These are phyloP conservation scores for Diaporthe citriasiana DNA, from an alignment of 2,329 filamentous ascomycete genomes.

Conservation along the genomic window DNA sequence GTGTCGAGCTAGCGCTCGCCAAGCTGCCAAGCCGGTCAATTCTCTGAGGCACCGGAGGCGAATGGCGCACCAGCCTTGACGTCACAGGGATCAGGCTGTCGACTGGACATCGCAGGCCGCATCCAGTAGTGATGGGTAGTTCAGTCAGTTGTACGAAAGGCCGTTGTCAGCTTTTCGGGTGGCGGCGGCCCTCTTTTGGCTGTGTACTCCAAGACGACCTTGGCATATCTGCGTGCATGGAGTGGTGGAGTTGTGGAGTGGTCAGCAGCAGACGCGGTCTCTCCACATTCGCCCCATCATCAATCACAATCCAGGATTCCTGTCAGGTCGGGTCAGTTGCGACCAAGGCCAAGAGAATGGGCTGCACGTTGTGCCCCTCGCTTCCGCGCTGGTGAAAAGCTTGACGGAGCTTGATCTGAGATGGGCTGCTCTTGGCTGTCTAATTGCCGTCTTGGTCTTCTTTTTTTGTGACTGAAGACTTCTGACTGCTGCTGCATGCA, in stretches of 20 bases:
- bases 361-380: conserved; percentile 12
- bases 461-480: background rate
- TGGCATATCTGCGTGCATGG: conserved; percentile 2
- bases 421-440: conserved; percentile 17
- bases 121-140: background rate
- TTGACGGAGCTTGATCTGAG: conserved; percentile 24
- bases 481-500: background rate
- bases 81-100: conserved; percentile 3
- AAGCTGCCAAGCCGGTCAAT: background rate
- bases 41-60: background rate
- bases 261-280: background rate
- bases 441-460: conserved; percentile 22
- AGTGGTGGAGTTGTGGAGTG: background rate
- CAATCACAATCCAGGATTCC: conserved; percentile 8
- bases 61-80: conserved; percentile 13
- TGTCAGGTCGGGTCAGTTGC: conserved; percentile 6
- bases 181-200: background rate
- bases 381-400: conserved; percentile 18
- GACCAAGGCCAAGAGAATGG: background rate
- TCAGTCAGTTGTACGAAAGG: background rate
- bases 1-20: background rate
- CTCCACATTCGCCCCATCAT: conserved; percentile 16
- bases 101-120: background rate
- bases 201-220: too few relatives aligned
- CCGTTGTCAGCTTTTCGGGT: background rate